Evolutionary conservation across 495 filamentous ascomycete genomes (phyloP), one percentile per base, ranked within the genome.

Genomic region (Achaetomiella virescens): DNA sequence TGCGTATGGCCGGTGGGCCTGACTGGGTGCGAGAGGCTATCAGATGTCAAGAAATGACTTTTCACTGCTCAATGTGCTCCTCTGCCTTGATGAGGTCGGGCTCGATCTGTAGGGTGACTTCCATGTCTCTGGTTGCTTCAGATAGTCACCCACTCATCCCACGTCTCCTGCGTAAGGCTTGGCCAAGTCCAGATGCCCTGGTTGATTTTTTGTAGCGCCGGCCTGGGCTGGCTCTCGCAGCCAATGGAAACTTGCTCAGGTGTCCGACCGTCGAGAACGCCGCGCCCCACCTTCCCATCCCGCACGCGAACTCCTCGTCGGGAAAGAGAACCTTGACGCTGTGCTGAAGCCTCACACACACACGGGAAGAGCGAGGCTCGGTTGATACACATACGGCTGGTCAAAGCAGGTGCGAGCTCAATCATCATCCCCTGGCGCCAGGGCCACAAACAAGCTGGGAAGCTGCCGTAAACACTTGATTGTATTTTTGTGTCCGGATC

Each of bases 161-260:
- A n/a, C 27, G 27, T 9, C 27, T 9, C 4, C 4, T 5, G 27
- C 27, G 27, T n/a, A n/a, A n/a, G n/a, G n/a, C n/a, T n/a, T n/a
- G n/a, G n/a, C n/a, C n/a, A n/a, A 18, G 22, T 41, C 25, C 27
- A 15, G 27, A 4, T 24, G 8, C 18, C 21, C 48, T n/a, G 11
- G 31, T 27, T 33, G 27, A 18, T 47, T 41, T 55, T 54, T 20
- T 50, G 47, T 25, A 38, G 35, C 27, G 35, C 27, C 27, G 27
- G 27, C 9, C 27, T 5, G 9, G 27, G 9, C 27, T 31, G 27
- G 17, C 37, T 17, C 18, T 12, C 43, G 11, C 49, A 65, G 67
- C 75, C 75, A 78, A 78, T 78, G 54, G 70, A 77, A 78, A 78
- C 74, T 74, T 78, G 75, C 75, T 78, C 75, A 74, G 57, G 64